These are phyloP conservation scores for Sporothrix luriei DNA, from an alignment of 2,329 filamentous ascomycete species.

Conservation along the genomic window DNA sequence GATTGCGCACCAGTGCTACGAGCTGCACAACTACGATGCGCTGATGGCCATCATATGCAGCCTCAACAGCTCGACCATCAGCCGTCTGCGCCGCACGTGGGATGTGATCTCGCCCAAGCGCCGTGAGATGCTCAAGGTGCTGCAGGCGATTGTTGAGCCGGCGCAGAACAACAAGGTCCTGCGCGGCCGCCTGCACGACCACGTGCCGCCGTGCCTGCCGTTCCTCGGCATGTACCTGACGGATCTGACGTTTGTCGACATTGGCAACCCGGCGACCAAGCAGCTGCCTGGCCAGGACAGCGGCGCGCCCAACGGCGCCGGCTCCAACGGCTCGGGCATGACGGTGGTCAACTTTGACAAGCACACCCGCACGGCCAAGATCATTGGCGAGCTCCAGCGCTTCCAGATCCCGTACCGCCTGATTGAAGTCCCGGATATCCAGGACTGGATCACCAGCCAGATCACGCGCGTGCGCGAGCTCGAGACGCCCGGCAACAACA, in stretches of 20 bases:
- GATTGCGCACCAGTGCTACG: conserved; percentile 80
- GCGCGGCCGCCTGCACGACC: conserved; percentile 78
- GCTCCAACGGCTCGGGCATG: conserved; percentile 60
- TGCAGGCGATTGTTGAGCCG: conserved; percentile 85
- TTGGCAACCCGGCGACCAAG: conserved; percentile 85
- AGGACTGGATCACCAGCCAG: conserved; percentile 87
- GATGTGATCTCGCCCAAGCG: conserved; percentile 82
- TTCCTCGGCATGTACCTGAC: conserved; percentile 97
- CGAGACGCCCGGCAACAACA: conserved; percentile 53
- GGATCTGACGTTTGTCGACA: conserved; percentile 91
- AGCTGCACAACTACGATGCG: conserved; percentile 93
- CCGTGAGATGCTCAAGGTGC: conserved; percentile 73
- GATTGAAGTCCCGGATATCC: conserved; percentile 79
- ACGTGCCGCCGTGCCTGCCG: conserved; percentile 87
- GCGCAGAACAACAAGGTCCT: conserved; percentile 89
- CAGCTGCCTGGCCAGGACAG: conserved; percentile 61
- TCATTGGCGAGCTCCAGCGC: conserved; percentile 91
- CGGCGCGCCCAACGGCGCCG: conserved; percentile 44
- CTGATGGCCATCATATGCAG: conserved; percentile 97
- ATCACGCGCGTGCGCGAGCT: conserved; percentile 71
- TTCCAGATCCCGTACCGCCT: conserved; percentile 94
- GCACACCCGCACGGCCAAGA: conserved; percentile 89
- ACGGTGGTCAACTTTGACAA: conserved; percentile 98
- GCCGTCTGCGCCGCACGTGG: conserved; percentile 88
- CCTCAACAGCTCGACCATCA: conserved; percentile 87